A percentile compares a stretch with the other conserved stretches of the same genome.
Conservation (phyloP, 192 early-diverging fungal species). For the Mortierella alpina region DNA sequence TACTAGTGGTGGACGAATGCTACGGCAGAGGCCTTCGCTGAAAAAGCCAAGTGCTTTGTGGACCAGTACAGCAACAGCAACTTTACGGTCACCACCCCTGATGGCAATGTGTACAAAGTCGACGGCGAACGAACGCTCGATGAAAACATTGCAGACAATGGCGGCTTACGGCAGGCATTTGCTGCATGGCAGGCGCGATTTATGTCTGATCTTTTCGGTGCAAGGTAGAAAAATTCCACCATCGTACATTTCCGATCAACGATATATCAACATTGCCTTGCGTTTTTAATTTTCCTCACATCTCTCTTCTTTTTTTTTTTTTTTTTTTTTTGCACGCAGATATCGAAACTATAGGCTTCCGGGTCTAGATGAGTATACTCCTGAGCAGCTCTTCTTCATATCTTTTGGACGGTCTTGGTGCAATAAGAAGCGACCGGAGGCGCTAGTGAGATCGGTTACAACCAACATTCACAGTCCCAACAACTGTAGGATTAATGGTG, state of each 20-base stretch:
- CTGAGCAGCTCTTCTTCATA: constrained; percentile 72
- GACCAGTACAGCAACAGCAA: constrained; percentile 68
- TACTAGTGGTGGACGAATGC: constrained; percentile 71
- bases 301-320: background rate
- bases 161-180: constrained; percentile 58
- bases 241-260: background rate
- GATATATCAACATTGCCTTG: background rate
- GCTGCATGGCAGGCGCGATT: constrained; percentile 16
- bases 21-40: constrained; percentile 61
- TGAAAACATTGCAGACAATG: constrained; percentile 81
- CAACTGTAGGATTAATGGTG: constrained; percentile 73
- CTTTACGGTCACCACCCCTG: constrained; percentile 56
- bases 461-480: constrained; percentile 72
- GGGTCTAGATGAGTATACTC: constrained; percentile 60
- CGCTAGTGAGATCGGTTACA: constrained; percentile 51
- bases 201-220: constrained; percentile 37
- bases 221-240: background rate
- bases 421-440: constrained; percentile 32
- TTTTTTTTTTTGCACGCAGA: background rate
- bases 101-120: constrained; percentile 57
- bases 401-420: constrained; percentile 77
- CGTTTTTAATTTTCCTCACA: background rate
- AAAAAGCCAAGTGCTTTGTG: constrained; percentile 68
- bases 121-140: constrained; percentile 68
- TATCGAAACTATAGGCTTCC: constrained; percentile 21